Evolutionary conservation across 306 rosid genomes (phyloP).

Genomic region (Pyrus pyrifolia): DNA sequence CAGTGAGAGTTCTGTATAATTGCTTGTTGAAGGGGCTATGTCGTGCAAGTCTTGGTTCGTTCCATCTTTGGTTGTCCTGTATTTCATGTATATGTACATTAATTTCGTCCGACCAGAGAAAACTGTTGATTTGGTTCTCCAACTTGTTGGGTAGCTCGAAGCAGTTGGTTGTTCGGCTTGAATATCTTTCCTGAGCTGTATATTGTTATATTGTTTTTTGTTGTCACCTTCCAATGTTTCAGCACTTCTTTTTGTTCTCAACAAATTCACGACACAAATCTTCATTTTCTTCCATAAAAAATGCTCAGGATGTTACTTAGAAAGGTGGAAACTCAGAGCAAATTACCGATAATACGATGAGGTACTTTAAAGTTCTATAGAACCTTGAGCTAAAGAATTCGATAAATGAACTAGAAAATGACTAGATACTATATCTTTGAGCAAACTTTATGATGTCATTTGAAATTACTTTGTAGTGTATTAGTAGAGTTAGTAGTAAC

Average conservation of each 20-base stretch:
- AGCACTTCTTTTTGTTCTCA: no score
- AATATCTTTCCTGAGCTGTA: background rate
- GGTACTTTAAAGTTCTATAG: background rate
- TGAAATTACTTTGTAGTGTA: no score
- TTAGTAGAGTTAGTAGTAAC: background rate
- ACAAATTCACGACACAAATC: no score
- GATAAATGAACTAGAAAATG: background rate
- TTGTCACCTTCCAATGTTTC: background rate
- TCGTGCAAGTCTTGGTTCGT: background rate
- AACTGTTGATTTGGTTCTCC: background rate
- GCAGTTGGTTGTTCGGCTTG: background rate
- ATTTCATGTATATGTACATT: background rate
- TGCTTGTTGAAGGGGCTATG: background rate
- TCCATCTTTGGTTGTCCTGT: background rate
- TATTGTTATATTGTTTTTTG: background rate
- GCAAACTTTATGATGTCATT: background rate
- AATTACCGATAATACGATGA: no score
- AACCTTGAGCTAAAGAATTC: background rate
- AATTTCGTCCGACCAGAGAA: conserved; percentile 10
- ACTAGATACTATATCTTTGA: background rate
- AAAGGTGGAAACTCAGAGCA: no score
- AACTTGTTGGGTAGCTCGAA: background rate
- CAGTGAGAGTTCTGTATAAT: background rate
- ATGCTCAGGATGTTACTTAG: background rate
- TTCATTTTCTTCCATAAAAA: no score